Evolutionary conservation across 306 rosid species (phyloP).

Genomic region (Lathyrus sativus): DNA sequence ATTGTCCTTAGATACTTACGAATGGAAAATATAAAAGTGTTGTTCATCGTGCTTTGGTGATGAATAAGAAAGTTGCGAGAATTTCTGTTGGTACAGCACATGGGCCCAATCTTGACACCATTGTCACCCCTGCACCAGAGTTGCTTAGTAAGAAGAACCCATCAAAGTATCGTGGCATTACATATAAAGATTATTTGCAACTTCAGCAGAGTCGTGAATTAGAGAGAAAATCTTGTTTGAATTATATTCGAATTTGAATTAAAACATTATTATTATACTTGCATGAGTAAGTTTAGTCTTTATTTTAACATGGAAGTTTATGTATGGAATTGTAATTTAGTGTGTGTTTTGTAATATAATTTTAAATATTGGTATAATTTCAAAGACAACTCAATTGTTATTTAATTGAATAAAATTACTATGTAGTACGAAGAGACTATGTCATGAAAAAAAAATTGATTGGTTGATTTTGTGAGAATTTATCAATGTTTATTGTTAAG

Average conservation of each 20-base stretch:
- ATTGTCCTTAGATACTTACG: slow-evolving; percentile 47
- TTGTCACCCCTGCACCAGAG: slow-evolving; percentile 46
- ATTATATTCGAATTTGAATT: slow-evolving; percentile 44
- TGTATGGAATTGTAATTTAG: neutral
- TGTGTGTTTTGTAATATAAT: neutral
- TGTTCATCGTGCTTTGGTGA: slow-evolving; percentile 61
- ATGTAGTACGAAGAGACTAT: no score
- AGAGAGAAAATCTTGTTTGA: slow-evolving; percentile 46
- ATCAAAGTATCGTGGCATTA: slow-evolving; percentile 41
- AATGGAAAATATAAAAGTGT: slow-evolving; percentile 69
- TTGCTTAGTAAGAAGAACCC: slow-evolving; percentile 33
- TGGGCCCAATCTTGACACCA: slow-evolving; percentile 55
- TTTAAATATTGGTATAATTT: neutral
- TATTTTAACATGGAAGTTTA: neutral
- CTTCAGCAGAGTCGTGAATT: slow-evolving; percentile 49
- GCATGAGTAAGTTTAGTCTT: neutral
- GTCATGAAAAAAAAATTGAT: no score
- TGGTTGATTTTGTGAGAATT: no score
- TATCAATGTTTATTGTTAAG: no score
- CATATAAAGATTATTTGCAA: slow-evolving; percentile 46
- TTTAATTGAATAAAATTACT: no score
- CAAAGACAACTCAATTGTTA: no score
- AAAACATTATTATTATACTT: neutral
- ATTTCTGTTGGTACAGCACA: slow-evolving; percentile 52
- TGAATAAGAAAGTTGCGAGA: slow-evolving; percentile 48